phyloP scores from a whole-genome alignment of 2,329 filamentous ascomycete species.

The Talaromyces funiculosus region DNA sequence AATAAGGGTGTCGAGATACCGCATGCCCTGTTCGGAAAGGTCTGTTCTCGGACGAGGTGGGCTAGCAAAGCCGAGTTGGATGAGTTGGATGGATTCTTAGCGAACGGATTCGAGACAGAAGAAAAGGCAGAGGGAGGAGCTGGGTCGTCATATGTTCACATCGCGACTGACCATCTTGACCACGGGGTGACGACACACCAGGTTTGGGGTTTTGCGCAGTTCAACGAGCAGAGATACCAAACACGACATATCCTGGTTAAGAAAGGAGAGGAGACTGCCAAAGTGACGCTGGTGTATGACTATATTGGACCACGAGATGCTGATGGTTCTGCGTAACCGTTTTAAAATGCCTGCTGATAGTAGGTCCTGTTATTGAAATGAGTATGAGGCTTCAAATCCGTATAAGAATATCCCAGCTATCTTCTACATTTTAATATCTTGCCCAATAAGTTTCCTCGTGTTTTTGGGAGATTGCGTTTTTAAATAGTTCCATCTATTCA shows the following conservation, averaged over 20 bases:
- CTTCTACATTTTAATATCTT: background rate
- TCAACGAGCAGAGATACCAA: conserved; percentile 3
- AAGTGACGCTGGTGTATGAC: background rate
- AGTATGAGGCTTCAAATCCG: background rate
- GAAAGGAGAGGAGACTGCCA: background rate
- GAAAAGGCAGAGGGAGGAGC: background rate
- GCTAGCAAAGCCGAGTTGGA: background rate
- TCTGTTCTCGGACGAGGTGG: background rate
- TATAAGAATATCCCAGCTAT: background rate
- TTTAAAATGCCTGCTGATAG: background rate
- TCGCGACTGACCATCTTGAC: background rate
- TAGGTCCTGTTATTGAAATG: background rate
- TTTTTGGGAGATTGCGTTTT: no score
- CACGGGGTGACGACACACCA: background rate
- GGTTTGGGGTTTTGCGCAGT: background rate
- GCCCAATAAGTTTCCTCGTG: no score
- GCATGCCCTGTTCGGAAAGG: background rate
- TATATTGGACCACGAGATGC: background rate
- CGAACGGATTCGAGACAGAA: background rate
- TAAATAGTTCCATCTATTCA: no score
- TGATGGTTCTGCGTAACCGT: background rate
- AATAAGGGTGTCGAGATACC: background rate
- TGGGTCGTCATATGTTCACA: background rate
- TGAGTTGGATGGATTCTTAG: background rate
- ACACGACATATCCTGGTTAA: background rate